phyloP scores from a whole-genome alignment of 2,329 filamentous ascomycete species.

The Penicillium brasilianum region DNA sequence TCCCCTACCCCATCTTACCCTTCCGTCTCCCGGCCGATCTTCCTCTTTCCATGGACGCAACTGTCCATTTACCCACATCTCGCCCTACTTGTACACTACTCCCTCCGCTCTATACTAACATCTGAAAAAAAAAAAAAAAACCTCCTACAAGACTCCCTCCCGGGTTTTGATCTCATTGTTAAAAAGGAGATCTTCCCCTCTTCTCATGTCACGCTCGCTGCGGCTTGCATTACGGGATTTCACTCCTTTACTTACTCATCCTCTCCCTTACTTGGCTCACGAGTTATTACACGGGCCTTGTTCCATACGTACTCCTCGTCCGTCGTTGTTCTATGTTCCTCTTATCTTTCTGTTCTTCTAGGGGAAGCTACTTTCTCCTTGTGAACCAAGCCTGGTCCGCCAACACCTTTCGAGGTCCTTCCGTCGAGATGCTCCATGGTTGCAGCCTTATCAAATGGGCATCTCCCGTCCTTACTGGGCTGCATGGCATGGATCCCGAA shows the following conservation, averaged over 20 bases:
- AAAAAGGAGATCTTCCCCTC: neutral
- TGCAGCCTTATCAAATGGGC: conserved; percentile 14
- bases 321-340: neutral
- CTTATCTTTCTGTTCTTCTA: neutral
- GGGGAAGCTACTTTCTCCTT: neutral
- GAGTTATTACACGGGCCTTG: neutral
- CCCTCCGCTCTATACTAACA: neutral
- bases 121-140: no score
- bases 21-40: conserved; percentile 24
- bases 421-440: conserved; percentile 7
- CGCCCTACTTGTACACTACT: conserved; percentile 18
- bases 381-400: neutral
- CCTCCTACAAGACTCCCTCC: neutral
- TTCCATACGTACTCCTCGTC: neutral
- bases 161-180: neutral
- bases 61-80: conserved; percentile 19
- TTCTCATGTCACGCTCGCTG: neutral
- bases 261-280: conserved; percentile 2
- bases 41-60: conserved; percentile 22
- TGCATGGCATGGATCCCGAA: conserved; percentile 13
- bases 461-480: conserved; percentile 3
- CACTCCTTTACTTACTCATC: neutral
- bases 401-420: neutral
- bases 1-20: conserved; percentile 16
- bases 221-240: neutral